These are phyloP conservation scores for Aquilaria agallochum DNA, from an alignment of 441 rosid genomes.

Conservation along the genomic window DNA sequence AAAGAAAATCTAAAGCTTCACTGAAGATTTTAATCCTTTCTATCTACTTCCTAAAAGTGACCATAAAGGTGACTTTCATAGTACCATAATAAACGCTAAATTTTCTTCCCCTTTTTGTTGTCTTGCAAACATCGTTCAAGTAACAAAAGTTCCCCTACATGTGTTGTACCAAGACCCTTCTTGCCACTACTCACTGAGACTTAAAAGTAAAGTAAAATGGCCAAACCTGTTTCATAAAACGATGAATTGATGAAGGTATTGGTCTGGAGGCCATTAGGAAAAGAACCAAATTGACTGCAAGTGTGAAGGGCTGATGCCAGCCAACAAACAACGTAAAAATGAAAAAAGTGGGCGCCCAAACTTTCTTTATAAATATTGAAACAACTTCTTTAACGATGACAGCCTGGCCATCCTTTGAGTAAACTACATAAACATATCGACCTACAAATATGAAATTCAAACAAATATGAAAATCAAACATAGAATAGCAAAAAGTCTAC, in stretches of 20 bases:
- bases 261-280: conserved; percentile 51
- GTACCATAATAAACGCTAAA: not conserved
- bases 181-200: too few species aligned
- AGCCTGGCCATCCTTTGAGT: conserved; percentile 12
- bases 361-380: conserved; percentile 30
- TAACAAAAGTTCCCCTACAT: not conserved
- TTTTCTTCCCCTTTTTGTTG: not conserved
- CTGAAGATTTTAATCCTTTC: too few species aligned
- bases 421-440: conserved; percentile 26
- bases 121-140: not conserved
- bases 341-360: conserved; percentile 47
- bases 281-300: conserved; percentile 24
- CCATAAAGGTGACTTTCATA: not conserved
- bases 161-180: not conserved
- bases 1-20: not conserved
- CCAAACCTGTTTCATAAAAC: conserved; percentile 43
- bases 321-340: conserved; percentile 30
- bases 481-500: not conserved
- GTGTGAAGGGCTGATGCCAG: conserved; percentile 36
- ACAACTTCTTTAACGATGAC: conserved; percentile 21
- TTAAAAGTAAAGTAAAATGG: conserved; percentile 1
- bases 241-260: conserved; percentile 47
- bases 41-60: too few species aligned
- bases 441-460: conserved; percentile 25
- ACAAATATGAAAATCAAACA: not conserved